phyloP scores from a whole-genome alignment of 805 yeast species.

The Yarrowia sp. region DNA sequence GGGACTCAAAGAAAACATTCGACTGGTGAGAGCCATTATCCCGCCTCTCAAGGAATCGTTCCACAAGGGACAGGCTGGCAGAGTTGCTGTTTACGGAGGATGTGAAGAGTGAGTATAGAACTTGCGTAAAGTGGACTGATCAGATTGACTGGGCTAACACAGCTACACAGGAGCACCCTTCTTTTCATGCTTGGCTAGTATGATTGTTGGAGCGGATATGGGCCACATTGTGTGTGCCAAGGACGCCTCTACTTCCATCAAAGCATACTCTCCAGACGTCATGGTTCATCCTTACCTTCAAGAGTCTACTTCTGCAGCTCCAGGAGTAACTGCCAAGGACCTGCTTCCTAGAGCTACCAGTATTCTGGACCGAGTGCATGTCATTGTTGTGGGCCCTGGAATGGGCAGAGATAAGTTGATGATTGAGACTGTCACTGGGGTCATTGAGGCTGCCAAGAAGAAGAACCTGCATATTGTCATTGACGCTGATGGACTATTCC shows the following conservation, averaged over 20 bases:
- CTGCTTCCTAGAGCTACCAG: slow-evolving; percentile 56
- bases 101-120: slow-evolving; percentile 61
- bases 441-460: slow-evolving; percentile 56
- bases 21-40: slow-evolving; percentile 53
- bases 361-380: slow-evolving; percentile 67
- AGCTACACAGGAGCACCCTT: slow-evolving; percentile 94
- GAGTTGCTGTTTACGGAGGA: slow-evolving; percentile 86
- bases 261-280: slow-evolving; percentile 83
- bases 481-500: slow-evolving; percentile 85
- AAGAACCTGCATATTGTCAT: slow-evolving; percentile 68
- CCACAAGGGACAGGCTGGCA: slow-evolving; percentile 91
- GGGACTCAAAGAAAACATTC: slow-evolving; percentile 36
- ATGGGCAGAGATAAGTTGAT: slow-evolving; percentile 77
- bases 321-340: slow-evolving; percentile 33
- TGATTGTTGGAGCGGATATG: slow-evolving; percentile 82
- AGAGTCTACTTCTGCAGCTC: slow-evolving; percentile 44
- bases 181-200: slow-evolving; percentile 82
- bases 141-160: too few relatives aligned
- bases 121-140: too few relatives aligned
- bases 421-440: slow-evolving; percentile 56
- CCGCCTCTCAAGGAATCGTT: slow-evolving; percentile 73
- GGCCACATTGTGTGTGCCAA: slow-evolving; percentile 85
- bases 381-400: slow-evolving; percentile 89
- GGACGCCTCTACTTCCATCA: slow-evolving; percentile 75
- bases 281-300: slow-evolving; percentile 93